Evolutionary conservation across 2,329 filamentous ascomycete genomes (phyloP).

Genomic region (Orbilia oligospora): DNA sequence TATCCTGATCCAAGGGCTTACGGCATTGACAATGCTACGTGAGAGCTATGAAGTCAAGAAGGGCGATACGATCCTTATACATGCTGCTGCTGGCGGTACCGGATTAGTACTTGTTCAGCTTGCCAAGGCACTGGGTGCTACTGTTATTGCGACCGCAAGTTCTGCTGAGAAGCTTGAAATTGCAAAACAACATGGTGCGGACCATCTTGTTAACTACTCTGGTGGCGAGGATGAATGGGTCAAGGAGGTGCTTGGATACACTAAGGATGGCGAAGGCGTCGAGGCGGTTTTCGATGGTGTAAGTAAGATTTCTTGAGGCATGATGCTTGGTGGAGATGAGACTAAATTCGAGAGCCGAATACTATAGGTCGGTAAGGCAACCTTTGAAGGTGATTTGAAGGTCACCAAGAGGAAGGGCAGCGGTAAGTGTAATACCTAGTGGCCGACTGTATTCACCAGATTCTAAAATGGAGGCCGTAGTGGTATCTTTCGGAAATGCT

Average conservation of each 20-base stretch:
- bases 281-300: constrained; percentile 85
- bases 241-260: constrained; percentile 73
- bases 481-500: constrained; percentile 63
- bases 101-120: constrained; percentile 83
- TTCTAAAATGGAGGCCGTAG: constrained; percentile 3
- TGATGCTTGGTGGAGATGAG: background rate
- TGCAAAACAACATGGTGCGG: constrained; percentile 79
- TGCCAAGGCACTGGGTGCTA: constrained; percentile 76
- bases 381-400: constrained; percentile 83
- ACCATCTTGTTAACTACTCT: constrained; percentile 79
- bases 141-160: constrained; percentile 83
- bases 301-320: background rate
- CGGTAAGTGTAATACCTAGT: constrained; percentile 9
- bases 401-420: constrained; percentile 82
- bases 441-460: background rate
- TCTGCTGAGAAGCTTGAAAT: constrained; percentile 79
- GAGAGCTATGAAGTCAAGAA: constrained; percentile 80
- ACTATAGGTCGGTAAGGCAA: constrained; percentile 77
- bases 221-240: constrained; percentile 73
- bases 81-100: constrained; percentile 87
- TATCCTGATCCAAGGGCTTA: constrained; percentile 83
- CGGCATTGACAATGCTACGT: constrained; percentile 82
- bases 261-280: constrained; percentile 80
- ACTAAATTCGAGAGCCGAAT: constrained; percentile 1
- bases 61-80: constrained; percentile 85